Base-by-base conservation (phyloP, 768 basidiomycete genomes). In the Boletus rubroflammeus region DNA sequence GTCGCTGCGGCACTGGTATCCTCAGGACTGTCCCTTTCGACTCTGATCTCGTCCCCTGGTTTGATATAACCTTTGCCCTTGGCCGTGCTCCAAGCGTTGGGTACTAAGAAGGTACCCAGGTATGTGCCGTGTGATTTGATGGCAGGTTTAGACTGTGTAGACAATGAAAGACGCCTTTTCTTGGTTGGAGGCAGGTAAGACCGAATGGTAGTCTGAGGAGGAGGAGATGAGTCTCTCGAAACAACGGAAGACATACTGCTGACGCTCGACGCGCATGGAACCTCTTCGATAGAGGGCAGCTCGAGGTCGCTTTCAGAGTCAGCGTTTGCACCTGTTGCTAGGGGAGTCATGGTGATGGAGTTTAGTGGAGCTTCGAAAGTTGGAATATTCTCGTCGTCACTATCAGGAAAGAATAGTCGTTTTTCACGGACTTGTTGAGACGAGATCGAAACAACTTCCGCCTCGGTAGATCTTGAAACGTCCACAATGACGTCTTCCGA, bases 61-160 rank as follows among this genome's bases (percentile, higher is more conserved):
- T 83, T 83, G 35, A 88, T 74, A 55, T 90, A 89, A 4, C 85
- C 85, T 60, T 78, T 82, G 2, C 89, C 89, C 46, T 81, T 85
- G 14, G 80, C 85, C 38, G 84, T 90, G 58, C 86, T 88, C 87
- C 87, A 91, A 10, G 87, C 89, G 62, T 88, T 85, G 21, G 79
- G 77, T 23, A 90, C 78, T 10, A 90, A 56, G 47, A 90, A 75
- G 46, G 84, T 85, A 11, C 89, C 89, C 26, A 91, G 60, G 63
- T 87, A 90, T 11, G 61, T 60, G 31, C 68, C 74, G 1, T 76
- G 53, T 13, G 41, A 57, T 29, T 48, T 59, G 44, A 57, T 38
- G 47, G 59, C 21, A 56, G 58, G 23, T 60, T 57, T 42, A 19
- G 34, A 44, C 11, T 36, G 56, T 6, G 53, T 36, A 15, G 68